Percentiles rank a stretch among this genome's conserved stretches.
These are phyloP conservation scores for Zasmidium cellare DNA, from an alignment of 2,329 filamentous ascomycete species.

Conservation along the genomic window DNA sequence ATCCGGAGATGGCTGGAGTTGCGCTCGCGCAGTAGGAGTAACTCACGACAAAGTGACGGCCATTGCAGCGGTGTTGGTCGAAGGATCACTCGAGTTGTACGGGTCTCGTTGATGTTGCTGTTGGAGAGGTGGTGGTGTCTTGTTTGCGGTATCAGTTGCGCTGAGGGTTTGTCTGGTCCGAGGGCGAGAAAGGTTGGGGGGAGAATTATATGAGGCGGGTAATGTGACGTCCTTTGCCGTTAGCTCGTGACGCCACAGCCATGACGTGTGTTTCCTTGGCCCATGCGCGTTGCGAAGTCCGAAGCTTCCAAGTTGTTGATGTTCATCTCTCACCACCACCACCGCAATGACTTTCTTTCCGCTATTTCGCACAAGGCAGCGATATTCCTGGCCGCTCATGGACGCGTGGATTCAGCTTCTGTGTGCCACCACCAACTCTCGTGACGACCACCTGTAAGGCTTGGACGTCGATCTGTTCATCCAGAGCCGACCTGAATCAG, in stretches of 20 bases:
- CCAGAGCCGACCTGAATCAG: too few species aligned
- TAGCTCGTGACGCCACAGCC: background rate
- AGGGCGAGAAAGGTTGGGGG: background rate
- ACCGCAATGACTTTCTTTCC: too few species aligned
- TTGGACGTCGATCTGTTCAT: too few species aligned
- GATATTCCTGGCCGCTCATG: background rate
- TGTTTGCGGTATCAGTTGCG: conserved; percentile 1
- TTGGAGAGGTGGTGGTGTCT: background rate
- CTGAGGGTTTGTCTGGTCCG: background rate
- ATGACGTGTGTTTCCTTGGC: background rate
- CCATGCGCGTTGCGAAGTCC: background rate
- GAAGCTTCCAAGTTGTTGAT: background rate
- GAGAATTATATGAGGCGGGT: background rate
- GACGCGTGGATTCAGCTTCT: background rate
- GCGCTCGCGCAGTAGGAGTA: conserved; percentile 5
- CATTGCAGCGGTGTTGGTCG: conserved; percentile 46
- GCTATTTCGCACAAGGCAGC: too few species aligned
- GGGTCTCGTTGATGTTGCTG: conserved; percentile 3
- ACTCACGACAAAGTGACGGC: conserved; percentile 60
- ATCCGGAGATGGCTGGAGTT: conserved; percentile 4
- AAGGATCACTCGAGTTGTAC: background rate
- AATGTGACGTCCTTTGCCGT: too few species aligned
- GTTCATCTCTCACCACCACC: too few species aligned
- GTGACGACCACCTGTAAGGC: conserved; percentile 3
- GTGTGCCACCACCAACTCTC: background rate